phyloP scores from a whole-genome alignment of 78 protist genomes.

The Dictyostelium discoideum region dicty_2.7 NC_007091.3:545501-546000 shows the following conservation, averaged over 20 bases:
- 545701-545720: constrained; percentile 38
- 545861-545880: constrained; percentile 55
- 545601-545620: constrained; percentile 28
- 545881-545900: constrained; percentile 67
- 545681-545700: constrained; percentile 39
- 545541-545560: background rate
- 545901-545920: constrained; percentile 66
- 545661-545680: constrained; percentile 25
- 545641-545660: constrained; percentile 8
- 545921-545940: constrained; percentile 48
- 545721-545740: constrained; percentile 41
- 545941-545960: constrained; percentile 17
- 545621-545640: constrained; percentile 12
- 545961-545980: background rate
- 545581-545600: constrained; percentile 59
- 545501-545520: constrained; percentile 62
- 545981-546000: background rate
- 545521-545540: constrained; percentile 51
- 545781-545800: constrained; percentile 59
- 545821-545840: constrained; percentile 70
- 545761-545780: constrained; percentile 52
- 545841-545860: constrained; percentile 46
- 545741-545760: constrained; percentile 53
- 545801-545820: constrained; percentile 75
- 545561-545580: constrained; percentile 65